Evolutionary conservation across 495 filamentous ascomycete species (phyloP).

Genomic region (Neurospora sp.): DNA sequence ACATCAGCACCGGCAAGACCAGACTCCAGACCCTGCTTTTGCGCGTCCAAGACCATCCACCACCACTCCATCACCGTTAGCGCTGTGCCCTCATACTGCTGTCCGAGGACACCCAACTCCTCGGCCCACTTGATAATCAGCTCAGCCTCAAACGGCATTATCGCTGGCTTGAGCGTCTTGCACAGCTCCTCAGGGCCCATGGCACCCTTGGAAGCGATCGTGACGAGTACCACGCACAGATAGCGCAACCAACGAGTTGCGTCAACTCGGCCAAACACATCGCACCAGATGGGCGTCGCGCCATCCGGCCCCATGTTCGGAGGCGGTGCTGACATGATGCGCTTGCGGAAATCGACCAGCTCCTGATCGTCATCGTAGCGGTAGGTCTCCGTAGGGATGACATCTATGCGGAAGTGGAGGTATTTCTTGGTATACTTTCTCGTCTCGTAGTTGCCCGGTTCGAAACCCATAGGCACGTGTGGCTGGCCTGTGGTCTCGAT

Average conservation of each 20-base stretch:
- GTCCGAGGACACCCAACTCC: constrained; percentile 33
- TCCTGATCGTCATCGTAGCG: constrained; percentile 45
- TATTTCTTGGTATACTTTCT: constrained; percentile 55
- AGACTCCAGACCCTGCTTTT: constrained; percentile 10
- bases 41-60: constrained; percentile 44
- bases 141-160: constrained; percentile 60
- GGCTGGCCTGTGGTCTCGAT: constrained; percentile 48
- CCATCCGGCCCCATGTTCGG: constrained; percentile 21
- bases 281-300: constrained; percentile 67
- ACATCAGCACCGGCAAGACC: background rate
- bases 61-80: constrained; percentile 57
- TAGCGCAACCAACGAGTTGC: constrained; percentile 53
- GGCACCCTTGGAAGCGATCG: constrained; percentile 50
- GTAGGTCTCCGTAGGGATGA: constrained; percentile 49
- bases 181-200: constrained; percentile 41
- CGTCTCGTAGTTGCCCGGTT: constrained; percentile 59
- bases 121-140: constrained; percentile 56
- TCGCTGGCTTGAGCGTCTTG: constrained; percentile 44
- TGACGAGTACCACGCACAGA: constrained; percentile 46
- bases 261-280: constrained; percentile 58
- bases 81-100: constrained; percentile 24
- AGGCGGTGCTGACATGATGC: constrained; percentile 20
- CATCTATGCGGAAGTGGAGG: constrained; percentile 50
- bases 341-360: constrained; percentile 30
- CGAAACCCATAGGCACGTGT: constrained; percentile 61